phyloP scores from a whole-genome alignment of 108 stramenopile species.

The Pinguiococcus pyrenoidosus region DNA sequence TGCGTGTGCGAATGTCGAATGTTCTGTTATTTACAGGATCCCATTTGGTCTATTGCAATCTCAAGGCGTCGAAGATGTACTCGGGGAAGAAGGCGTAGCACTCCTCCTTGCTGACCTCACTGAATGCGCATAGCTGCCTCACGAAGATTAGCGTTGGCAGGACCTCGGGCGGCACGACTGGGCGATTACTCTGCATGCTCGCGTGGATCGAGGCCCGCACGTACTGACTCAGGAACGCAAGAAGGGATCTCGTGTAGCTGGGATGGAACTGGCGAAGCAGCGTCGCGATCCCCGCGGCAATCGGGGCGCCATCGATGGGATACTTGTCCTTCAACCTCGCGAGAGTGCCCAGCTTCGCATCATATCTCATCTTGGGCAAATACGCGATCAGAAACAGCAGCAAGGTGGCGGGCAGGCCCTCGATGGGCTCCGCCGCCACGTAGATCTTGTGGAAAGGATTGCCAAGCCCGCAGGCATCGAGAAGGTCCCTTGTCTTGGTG shows the following conservation, averaged over 20 bases:
- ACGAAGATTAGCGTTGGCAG: too few species aligned
- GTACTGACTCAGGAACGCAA: constrained; percentile 44
- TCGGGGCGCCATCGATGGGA: constrained; percentile 44
- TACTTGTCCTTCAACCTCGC: constrained; percentile 20
- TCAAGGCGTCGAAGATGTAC: too few species aligned
- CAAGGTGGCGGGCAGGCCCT: constrained; percentile 33
- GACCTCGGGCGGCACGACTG: too few species aligned
- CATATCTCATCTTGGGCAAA: constrained; percentile 29
- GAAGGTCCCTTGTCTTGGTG: constrained; percentile 10
- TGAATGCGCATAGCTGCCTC: too few species aligned
- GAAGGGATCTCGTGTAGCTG: constrained; percentile 26
- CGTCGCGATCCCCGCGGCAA: constrained; percentile 38
- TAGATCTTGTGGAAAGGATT: constrained; percentile 45
- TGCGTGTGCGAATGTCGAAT: too few species aligned
- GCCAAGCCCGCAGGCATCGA: constrained; percentile 33
- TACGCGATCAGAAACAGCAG: constrained; percentile 35
- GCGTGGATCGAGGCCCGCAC: constrained; percentile 30
- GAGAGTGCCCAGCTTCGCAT: constrained; percentile 34
- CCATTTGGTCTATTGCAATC: too few species aligned
- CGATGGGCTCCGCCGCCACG: constrained; percentile 38
- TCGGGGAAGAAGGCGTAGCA: too few species aligned
- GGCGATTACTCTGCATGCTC: too few species aligned
- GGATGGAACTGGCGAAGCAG: constrained; percentile 48
- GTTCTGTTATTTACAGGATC: too few species aligned
- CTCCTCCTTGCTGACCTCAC: too few species aligned